phyloP scores from a whole-genome alignment of 352 stramenopile genomes.

The Pythium oligandrum region DNA sequence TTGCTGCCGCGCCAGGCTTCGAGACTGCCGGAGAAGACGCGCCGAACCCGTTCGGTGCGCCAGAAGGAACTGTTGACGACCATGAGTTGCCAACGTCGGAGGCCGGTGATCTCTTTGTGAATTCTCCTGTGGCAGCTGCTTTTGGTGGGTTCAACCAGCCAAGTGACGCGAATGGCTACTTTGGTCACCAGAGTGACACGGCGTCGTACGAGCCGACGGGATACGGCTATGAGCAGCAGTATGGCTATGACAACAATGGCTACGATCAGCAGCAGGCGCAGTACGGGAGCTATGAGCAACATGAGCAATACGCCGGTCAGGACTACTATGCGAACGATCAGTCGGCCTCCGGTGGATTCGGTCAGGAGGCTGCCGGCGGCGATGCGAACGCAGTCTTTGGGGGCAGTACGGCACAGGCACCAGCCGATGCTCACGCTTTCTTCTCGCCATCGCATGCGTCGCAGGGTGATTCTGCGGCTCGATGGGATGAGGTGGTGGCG shows the following conservation, averaged over 20 bases:
- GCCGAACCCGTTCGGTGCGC: too few species aligned
- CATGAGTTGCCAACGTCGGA: slow-evolving; percentile 52
- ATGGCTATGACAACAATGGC: slow-evolving; percentile 7
- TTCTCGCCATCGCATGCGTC: too few species aligned
- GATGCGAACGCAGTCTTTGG: too few species aligned
- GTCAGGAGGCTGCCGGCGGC: too few species aligned
- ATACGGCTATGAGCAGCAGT: slow-evolving; percentile 14
- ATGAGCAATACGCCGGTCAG: not conserved
- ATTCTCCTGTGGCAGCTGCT: slow-evolving; percentile 25
- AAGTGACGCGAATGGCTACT: slow-evolving; percentile 18
- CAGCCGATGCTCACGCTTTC: too few species aligned
- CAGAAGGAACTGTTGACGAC: not conserved
- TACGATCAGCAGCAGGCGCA: slow-evolving; percentile 6
- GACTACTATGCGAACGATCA: not conserved
- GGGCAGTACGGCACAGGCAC: too few species aligned
- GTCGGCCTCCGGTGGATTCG: too few species aligned
- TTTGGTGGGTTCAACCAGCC: slow-evolving; percentile 20
- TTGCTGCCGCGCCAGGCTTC: too few species aligned
- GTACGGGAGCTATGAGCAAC: not conserved
- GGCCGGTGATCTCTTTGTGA: slow-evolving; percentile 54
- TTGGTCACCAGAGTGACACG: slow-evolving; percentile 7
- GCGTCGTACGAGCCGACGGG: not conserved
- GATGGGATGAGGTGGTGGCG: too few species aligned
- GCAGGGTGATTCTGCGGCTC: too few species aligned
- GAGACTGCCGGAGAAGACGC: too few species aligned